Base-by-base conservation (phyloP, 495 filamentous ascomycete genomes). In the Aspergillus biplanus region DNA sequence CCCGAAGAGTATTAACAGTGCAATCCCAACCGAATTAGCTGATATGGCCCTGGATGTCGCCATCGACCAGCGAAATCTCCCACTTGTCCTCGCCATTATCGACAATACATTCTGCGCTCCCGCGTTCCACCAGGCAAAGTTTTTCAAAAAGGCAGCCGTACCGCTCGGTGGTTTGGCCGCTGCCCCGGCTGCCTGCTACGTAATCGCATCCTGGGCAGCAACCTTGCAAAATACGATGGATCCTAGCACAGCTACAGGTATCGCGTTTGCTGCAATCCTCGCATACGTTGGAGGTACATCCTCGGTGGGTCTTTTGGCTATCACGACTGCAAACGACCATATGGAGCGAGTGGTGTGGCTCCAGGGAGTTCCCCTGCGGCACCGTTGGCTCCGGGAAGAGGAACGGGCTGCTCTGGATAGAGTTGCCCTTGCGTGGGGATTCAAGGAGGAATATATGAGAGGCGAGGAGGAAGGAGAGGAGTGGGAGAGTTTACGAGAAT, bases 341-440 rank as follows among this genome's bases (percentile, higher is more conserved):
- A 96, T 97, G 90, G 88, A 92, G 60, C 86, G 95, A 5, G 91
- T 98, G 34, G 90, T 88, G 5, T 99, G 96, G 96, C 80, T 87
- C 12, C 78, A 82, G 12, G 95, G 95, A 3, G 87, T 89, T 31
- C 90, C 91, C 31, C 76, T 99, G 68, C 81, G 89, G 63, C 80
- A 93, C 63, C 85, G 96, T n/a, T 98, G 93, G 93, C 72, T 97
- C 44, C 83, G 91, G 37, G 95, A 99, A 77, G 92, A 97, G 54
- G 95, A 99, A 77, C 83, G 95, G 21, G 90, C 88, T n/a, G 91
- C 94, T 8, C 74, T 93, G 62, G 95, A 99, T 80, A 87, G 84
- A 70, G 84, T 99, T 55, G 92, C 92, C 21, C 79, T 88, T 53
- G 87, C 89, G 7, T 99, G 96, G 90, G 95, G 95, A 0, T 98